Evolutionary conservation across 306 rosid genomes (phyloP).

Genomic region (Heteromeles arbutifolia): DNA sequence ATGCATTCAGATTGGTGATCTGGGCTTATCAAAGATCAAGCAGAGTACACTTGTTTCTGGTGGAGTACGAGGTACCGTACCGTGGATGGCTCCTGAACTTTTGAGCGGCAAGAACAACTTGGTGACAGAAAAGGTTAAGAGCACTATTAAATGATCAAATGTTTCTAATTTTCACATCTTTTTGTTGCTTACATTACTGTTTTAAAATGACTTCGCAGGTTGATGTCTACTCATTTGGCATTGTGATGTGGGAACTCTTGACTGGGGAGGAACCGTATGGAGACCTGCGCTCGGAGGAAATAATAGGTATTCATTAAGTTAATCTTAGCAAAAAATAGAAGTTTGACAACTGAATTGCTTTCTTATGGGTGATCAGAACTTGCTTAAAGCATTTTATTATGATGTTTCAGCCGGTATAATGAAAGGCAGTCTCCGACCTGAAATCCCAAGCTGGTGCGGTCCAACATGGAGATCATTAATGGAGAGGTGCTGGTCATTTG

Average conservation of each 20-base stretch:
- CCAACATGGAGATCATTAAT: constrained; percentile 26
- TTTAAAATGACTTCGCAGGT: background rate
- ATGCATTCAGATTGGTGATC: constrained; percentile 30
- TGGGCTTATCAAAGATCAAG: constrained; percentile 31
- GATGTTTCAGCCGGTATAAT: constrained; percentile 23
- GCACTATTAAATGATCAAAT: background rate
- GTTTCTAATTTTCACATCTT: background rate
- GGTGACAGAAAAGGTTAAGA: constrained; percentile 30
- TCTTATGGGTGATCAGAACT: background rate
- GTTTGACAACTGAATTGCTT: background rate
- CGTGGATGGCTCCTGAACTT: constrained; percentile 39
- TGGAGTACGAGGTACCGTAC: constrained; percentile 27
- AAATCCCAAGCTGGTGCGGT: constrained; percentile 37
- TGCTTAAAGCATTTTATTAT: background rate
- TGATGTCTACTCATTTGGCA: constrained; percentile 31
- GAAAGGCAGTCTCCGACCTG: constrained; percentile 19
- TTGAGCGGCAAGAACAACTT: constrained; percentile 14
- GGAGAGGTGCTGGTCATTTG: constrained; percentile 34
- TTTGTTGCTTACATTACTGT: background rate
- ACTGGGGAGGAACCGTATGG: constrained; percentile 33
- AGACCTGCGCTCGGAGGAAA: constrained; percentile 13
- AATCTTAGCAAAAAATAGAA: background rate
- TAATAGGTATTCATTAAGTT: constrained; percentile 12
- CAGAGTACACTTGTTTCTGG: constrained; percentile 25
- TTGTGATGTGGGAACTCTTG: constrained; percentile 35